Evolutionary conservation across 2,329 filamentous ascomycete species (phyloP).

Genomic region (Aaosphaeria pasadenensis): DNA sequence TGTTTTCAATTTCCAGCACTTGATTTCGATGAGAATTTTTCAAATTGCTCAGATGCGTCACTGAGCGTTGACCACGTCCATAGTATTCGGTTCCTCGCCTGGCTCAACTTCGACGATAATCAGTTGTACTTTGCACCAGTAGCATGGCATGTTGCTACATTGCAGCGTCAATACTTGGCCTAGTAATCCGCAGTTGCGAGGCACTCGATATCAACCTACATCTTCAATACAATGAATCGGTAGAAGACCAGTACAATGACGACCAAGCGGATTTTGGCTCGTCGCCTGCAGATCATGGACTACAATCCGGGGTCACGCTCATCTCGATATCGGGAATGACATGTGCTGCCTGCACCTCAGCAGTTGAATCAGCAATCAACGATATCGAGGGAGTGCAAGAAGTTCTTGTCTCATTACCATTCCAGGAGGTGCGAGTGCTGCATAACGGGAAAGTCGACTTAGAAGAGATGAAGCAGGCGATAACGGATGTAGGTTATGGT

Average conservation of each 20-base stretch:
- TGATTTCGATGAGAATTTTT: too few relatives aligned
- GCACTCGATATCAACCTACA: conserved; percentile 10
- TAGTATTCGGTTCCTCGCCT: too few relatives aligned
- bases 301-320: neutral
- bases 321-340: conserved; percentile 11
- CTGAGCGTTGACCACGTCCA: too few relatives aligned
- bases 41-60: too few relatives aligned
- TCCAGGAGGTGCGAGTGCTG: conserved; percentile 2
- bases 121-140: too few relatives aligned
- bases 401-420: conserved; percentile 1
- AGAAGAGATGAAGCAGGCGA: neutral
- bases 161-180: conserved; percentile 8
- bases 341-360: conserved; percentile 9
- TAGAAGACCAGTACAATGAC: conserved; percentile 4
- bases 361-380: conserved; percentile 3
- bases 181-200: conserved; percentile 12
- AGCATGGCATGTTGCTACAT: conserved; percentile 10
- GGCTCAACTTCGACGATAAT: too few relatives aligned
- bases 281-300: neutral
- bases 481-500: conserved; percentile 1
- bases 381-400: conserved; percentile 1
- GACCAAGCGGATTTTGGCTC: neutral
- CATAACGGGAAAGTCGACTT: neutral
- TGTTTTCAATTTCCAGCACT: too few relatives aligned
- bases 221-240: conserved; percentile 5